These are phyloP conservation scores for Gynostemma pentaphyllum DNA, from an alignment of 306 rosid species.

Conservation along the genomic window DNA sequence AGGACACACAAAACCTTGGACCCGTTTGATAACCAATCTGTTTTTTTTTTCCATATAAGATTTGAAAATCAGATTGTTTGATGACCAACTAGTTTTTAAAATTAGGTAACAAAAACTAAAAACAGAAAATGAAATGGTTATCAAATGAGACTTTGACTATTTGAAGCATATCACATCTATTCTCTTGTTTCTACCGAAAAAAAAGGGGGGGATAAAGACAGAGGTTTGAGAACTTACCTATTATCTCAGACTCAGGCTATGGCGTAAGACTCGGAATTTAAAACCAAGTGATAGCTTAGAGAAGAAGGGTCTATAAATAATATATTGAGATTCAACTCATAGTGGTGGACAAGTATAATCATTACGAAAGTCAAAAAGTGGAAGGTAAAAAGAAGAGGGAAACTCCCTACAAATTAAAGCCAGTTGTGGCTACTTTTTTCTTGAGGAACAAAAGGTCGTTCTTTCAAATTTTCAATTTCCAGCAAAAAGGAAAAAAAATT, in stretches of 20 bases:
- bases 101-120: neutral
- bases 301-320: slow-evolving; percentile 16
- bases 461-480: neutral
- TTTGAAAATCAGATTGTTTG: no score
- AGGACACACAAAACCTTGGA: neutral
- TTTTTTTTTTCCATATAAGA: no score
- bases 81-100: no score
- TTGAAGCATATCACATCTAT: neutral
- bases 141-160: neutral
- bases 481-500: neutral
- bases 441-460: slow-evolving; percentile 21
- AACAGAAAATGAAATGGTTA: neutral
- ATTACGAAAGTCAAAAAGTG: slow-evolving; percentile 49
- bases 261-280: slow-evolving; percentile 6
- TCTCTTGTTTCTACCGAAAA: neutral
- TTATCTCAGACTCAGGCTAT: slow-evolving; percentile 18
- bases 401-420: slow-evolving; percentile 65
- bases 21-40: neutral
- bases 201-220: slow-evolving; percentile 11
- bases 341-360: slow-evolving; percentile 37
- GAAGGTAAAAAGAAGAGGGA: slow-evolving; percentile 64
- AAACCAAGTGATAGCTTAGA: neutral
- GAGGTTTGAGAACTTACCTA: slow-evolving; percentile 16
- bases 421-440: slow-evolving; percentile 40
- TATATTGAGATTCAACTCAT: neutral